phyloP scores from a whole-genome alignment of 2,329 filamentous ascomycete species.

The Ramularia endophylla region DNA sequence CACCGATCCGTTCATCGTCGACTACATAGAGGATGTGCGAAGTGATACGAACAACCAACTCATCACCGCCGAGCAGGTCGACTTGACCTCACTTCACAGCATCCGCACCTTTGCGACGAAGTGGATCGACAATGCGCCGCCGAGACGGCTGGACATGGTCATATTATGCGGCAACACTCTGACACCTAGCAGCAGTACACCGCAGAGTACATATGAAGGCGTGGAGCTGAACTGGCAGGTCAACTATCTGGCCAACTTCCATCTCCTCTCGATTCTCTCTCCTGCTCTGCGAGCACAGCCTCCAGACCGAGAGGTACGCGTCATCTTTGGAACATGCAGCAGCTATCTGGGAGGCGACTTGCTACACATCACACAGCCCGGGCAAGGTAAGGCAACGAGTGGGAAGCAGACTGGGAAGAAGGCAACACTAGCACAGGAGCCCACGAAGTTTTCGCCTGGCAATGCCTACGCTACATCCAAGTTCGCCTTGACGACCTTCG shows the following conservation, averaged over 20 bases:
- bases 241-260: slow-evolving; percentile 95
- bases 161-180: slow-evolving; percentile 78
- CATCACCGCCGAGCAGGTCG: slow-evolving; percentile 92
- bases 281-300: slow-evolving; percentile 88
- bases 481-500: slow-evolving; percentile 83
- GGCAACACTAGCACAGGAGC: slow-evolving; percentile 45
- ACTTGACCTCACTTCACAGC: slow-evolving; percentile 81
- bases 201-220: slow-evolving; percentile 60
- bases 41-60: slow-evolving; percentile 71
- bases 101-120: slow-evolving; percentile 90
- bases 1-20: slow-evolving; percentile 80
- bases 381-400: slow-evolving; percentile 18
- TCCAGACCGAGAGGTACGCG: slow-evolving; percentile 83
- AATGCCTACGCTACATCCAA: slow-evolving; percentile 46
- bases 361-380: slow-evolving; percentile 46
- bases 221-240: slow-evolving; percentile 88
- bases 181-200: slow-evolving; percentile 58
- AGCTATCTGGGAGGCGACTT: slow-evolving; percentile 77
- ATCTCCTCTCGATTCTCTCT: slow-evolving; percentile 83
- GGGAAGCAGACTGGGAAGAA: slow-evolving; percentile 48
- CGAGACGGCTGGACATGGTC: slow-evolving; percentile 82
- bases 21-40: slow-evolving; percentile 87
- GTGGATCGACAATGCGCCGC: slow-evolving; percentile 95
- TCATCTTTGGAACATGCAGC: slow-evolving; percentile 81
- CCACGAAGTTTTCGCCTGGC: slow-evolving; percentile 38